Percentiles rank a stretch among this genome's conserved stretches.
phyloP scores from a whole-genome alignment of 2,329 filamentous ascomycete genomes.

The Trichoderma pleuroti region DNA sequence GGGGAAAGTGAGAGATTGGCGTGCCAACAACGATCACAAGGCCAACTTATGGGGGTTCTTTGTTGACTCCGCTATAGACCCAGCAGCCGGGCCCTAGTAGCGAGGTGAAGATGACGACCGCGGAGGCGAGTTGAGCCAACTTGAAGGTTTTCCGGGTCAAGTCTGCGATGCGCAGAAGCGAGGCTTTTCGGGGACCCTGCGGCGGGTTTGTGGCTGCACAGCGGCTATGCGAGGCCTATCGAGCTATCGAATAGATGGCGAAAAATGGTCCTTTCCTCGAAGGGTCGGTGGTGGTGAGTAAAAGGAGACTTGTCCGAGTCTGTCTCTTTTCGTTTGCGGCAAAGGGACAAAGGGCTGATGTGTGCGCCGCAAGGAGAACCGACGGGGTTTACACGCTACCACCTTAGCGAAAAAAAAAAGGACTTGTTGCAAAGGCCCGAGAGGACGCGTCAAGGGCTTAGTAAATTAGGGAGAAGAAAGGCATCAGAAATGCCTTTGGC shows the following conservation, averaged over 20 bases:
- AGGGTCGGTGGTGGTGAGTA: neutral
- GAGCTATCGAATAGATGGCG: neutral
- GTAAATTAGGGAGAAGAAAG: slow-evolving; percentile 4
- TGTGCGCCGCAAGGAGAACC: slow-evolving; percentile 18
- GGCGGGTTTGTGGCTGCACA: neutral
- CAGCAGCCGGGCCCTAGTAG: slow-evolving; percentile 88
- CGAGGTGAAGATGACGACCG: slow-evolving; percentile 71
- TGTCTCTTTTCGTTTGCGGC: slow-evolving; percentile 15
- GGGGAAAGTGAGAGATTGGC: neutral
- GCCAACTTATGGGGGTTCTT: slow-evolving; percentile 89
- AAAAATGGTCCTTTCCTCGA: neutral
- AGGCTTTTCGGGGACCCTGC: neutral
- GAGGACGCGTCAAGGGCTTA: slow-evolving; percentile 1
- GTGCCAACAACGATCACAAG: neutral
- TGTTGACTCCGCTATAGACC: slow-evolving; percentile 96
- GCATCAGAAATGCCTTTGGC: neutral
- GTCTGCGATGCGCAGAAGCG: slow-evolving; percentile 6
- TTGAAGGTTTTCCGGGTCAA: slow-evolving; percentile 60
- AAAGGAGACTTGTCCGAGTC: slow-evolving; percentile 2
- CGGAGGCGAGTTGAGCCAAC: slow-evolving; percentile 82
- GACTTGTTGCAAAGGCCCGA: neutral
- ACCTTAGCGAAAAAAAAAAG: slow-evolving; percentile 7
- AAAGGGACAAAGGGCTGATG: slow-evolving; percentile 8
- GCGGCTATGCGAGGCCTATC: neutral
- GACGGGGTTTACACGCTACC: slow-evolving; percentile 18